A percentile compares a stretch with the other conserved stretches of the same genome.
Evolutionary conservation across 2,329 filamentous ascomycete species (phyloP).

Genomic region (Gyromitra esculenta): DNA sequence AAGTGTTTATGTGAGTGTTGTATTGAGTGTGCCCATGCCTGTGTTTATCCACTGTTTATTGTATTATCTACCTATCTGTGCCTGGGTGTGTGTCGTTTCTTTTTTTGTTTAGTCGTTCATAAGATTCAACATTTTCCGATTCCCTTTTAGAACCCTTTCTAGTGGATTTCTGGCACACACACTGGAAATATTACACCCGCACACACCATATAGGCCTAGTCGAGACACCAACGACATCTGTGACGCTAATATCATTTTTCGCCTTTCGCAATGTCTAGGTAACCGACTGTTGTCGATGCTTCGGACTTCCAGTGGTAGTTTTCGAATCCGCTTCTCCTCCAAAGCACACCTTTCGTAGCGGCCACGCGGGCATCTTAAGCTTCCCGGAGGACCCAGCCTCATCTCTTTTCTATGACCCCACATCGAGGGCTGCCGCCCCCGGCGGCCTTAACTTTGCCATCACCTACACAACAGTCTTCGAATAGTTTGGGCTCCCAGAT

Average conservation of each 20-base stretch:
- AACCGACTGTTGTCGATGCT: constrained; percentile 54
- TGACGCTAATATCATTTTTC: constrained; percentile 53
- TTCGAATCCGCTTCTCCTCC: constrained; percentile 48
- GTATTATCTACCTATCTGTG: constrained; percentile 44
- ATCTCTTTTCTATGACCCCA: constrained; percentile 63
- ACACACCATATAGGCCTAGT: constrained; percentile 44
- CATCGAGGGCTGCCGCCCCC: constrained; percentile 67
- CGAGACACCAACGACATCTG: constrained; percentile 48
- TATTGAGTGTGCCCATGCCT: constrained; percentile 38
- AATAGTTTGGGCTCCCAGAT: constrained; percentile 49
- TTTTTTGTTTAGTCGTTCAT: constrained; percentile 48
- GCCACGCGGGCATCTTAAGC: constrained; percentile 42
- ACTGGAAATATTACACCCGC: constrained; percentile 43
- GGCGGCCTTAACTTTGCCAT: constrained; percentile 65
- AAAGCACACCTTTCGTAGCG: constrained; percentile 47
- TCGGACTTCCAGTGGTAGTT: constrained; percentile 51
- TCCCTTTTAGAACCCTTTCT: constrained; percentile 40
- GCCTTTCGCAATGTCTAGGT: constrained; percentile 52
- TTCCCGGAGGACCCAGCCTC: constrained; percentile 34
- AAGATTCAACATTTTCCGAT: constrained; percentile 48
- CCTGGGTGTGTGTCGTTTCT: constrained; percentile 44
- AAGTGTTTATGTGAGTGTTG: constrained; percentile 48
- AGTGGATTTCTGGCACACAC: constrained; percentile 47
- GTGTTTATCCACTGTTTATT: constrained; percentile 24
- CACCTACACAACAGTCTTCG: constrained; percentile 57